Percentiles rank a stretch among this genome's conserved stretches.
Evolutionary conservation across 345 rosid species (phyloP).

Genomic region (Boechera retrofracta): DNA sequence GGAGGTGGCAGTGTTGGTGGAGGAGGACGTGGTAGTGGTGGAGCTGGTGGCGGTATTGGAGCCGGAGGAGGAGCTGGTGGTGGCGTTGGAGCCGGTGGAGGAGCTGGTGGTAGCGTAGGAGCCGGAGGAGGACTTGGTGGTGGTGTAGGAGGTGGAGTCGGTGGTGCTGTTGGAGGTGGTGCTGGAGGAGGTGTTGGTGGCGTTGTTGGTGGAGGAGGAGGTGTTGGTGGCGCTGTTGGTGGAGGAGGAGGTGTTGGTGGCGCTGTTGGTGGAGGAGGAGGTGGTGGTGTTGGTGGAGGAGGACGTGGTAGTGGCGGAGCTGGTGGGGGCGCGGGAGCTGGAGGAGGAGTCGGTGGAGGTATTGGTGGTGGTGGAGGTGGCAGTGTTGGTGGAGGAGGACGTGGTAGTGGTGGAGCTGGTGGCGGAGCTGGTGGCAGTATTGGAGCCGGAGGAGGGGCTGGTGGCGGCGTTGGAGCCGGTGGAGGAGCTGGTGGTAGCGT

Average conservation of each 20-base stretch:
- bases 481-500: background rate
- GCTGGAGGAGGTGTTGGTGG: background rate
- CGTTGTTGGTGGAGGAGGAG: background rate
- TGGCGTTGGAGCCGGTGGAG: background rate
- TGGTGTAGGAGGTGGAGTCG: background rate
- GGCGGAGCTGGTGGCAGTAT: background rate
- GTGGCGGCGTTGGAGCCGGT: background rate
- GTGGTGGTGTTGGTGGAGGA: constrained; percentile 25
- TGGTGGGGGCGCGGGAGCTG: background rate
- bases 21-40: background rate
- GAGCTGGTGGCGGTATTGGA: background rate
- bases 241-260: background rate
- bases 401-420: background rate
- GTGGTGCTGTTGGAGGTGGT: background rate
- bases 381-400: background rate
- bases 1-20: background rate
- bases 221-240: background rate
- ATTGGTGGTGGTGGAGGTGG: background rate
- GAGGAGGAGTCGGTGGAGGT: background rate
- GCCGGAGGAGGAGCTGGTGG: background rate
- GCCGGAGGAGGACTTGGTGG: background rate
- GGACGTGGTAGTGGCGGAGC: background rate
- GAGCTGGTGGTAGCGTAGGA: background rate
- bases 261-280: constrained; percentile 40
- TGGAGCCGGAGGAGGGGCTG: background rate